Percentiles rank a stretch among this genome's conserved stretches.
phyloP scores from a whole-genome alignment of 768 basidiomycete genomes.

The Trametes villosa region DNA sequence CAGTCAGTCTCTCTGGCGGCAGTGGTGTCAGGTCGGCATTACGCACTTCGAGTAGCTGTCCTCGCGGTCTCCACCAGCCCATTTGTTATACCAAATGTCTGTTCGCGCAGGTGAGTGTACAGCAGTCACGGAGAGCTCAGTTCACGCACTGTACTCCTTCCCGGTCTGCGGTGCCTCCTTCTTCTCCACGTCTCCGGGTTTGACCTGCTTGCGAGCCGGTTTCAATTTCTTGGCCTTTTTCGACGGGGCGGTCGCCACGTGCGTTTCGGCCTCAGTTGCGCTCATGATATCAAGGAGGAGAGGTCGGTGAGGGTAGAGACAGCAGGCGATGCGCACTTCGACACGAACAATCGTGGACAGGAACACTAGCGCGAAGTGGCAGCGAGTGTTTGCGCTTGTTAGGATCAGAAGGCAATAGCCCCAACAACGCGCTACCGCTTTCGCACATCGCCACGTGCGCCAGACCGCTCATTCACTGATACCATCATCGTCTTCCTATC shows the following conservation, averaged over 20 bases:
- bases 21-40: background rate
- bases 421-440: background rate
- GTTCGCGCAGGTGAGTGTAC: constrained; percentile 13
- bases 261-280: constrained; percentile 27
- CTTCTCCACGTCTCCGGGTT: constrained; percentile 88
- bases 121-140: constrained; percentile 1
- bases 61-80: constrained; percentile 99
- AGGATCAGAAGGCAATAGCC: constrained; percentile 20
- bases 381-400: constrained; percentile 18
- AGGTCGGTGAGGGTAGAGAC: background rate
- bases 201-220: constrained; percentile 94
- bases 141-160: constrained; percentile 87
- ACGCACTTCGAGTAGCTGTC: constrained; percentile 94
- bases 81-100: constrained; percentile 99
- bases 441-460: constrained; percentile 15
- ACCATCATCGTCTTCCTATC: background rate
- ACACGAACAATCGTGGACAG: background rate
- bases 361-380: background rate
- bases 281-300: constrained; percentile 19
- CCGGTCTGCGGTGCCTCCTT: constrained; percentile 88
- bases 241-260: constrained; percentile 18
- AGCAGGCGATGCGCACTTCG: background rate
- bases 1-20: background rate
- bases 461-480: background rate
- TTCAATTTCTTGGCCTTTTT: constrained; percentile 68